phyloP scores from a whole-genome alignment of 2,329 filamentous ascomycete genomes.

The Triangularia setosa region DNA sequence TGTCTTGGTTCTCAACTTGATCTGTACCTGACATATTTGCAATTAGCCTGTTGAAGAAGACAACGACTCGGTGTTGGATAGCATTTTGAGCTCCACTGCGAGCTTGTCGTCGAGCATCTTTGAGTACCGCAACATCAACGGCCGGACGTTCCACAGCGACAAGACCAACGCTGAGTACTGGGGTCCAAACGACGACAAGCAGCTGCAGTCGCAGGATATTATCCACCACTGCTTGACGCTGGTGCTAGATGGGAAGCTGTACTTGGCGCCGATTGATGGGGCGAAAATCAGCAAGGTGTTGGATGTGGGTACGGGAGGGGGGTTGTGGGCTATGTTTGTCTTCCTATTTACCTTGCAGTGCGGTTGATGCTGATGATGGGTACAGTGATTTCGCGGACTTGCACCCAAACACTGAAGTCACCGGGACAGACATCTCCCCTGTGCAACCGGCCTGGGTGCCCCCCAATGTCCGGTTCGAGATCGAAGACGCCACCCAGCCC shows the following conservation, averaged over 20 bases:
- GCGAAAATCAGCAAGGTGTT: constrained; percentile 15
- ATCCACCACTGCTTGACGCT: constrained; percentile 18
- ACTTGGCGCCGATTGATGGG: constrained; percentile 14
- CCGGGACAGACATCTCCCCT: constrained; percentile 20
- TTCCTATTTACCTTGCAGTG: neutral
- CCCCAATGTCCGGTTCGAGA: constrained; percentile 55
- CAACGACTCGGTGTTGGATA: constrained; percentile 13
- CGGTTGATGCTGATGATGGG: neutral
- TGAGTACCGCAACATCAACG: constrained; percentile 19
- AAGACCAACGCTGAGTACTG: constrained; percentile 13
- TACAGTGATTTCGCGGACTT: constrained; percentile 39
- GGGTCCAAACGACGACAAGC: constrained; percentile 20
- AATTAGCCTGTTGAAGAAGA: constrained; percentile 3
- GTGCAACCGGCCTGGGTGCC: constrained; percentile 45
- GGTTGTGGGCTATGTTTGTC: constrained; percentile 19
- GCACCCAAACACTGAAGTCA: constrained; percentile 32
- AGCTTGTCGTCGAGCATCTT: constrained; percentile 20
- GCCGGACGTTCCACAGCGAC: constrained; percentile 21
- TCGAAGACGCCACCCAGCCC: constrained; percentile 52
- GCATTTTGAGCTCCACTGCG: constrained; percentile 12
- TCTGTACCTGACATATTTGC: neutral
- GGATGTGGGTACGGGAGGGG: constrained; percentile 23
- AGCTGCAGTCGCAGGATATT: constrained; percentile 18
- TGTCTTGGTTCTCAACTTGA: neutral
- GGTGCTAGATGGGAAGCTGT: constrained; percentile 14